Evolutionary conservation across 306 rosid species (phyloP).

Genomic region (Alnus rubra): DNA sequence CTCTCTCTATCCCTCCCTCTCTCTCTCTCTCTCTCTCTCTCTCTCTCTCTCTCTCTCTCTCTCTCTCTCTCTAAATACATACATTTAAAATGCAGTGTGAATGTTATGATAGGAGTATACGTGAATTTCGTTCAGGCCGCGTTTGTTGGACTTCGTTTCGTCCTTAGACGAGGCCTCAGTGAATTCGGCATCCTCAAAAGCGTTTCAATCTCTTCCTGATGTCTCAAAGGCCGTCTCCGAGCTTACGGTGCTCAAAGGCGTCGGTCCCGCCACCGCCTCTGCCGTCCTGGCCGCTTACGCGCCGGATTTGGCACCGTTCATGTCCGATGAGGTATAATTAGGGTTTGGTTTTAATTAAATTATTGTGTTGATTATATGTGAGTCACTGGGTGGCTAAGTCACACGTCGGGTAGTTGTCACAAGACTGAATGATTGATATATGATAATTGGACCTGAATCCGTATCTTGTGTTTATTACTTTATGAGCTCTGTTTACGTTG

Average conservation of each 20-base stretch:
- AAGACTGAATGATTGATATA: too few relatives aligned
- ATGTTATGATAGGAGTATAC: background rate
- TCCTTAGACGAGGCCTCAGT: constrained; percentile 60
- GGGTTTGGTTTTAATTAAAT: background rate
- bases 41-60: background rate
- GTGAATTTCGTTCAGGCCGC: constrained; percentile 57
- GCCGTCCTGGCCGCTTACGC: constrained; percentile 78
- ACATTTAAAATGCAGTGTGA: background rate
- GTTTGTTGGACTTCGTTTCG: constrained; percentile 81
- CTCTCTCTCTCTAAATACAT: background rate
- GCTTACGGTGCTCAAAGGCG: constrained; percentile 76
- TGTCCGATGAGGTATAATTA: constrained; percentile 81
- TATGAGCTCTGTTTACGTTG: background rate
- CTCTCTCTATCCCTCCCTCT: background rate
- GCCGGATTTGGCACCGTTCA: constrained; percentile 74
- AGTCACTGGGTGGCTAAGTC: too few relatives aligned
- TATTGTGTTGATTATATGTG: background rate
- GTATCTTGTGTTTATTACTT: background rate
- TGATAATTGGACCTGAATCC: too few relatives aligned
- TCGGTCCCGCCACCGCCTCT: constrained; percentile 91
- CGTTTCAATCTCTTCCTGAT: constrained; percentile 71
- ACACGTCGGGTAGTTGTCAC: too few relatives aligned
- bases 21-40: background rate
- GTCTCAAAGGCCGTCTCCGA: constrained; percentile 64
- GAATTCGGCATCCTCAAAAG: constrained; percentile 61